Evolutionary conservation across 805 yeast species (phyloP), one percentile per base, ranked within the genome.

Genomic region (Blastobotrys americana): DNA sequence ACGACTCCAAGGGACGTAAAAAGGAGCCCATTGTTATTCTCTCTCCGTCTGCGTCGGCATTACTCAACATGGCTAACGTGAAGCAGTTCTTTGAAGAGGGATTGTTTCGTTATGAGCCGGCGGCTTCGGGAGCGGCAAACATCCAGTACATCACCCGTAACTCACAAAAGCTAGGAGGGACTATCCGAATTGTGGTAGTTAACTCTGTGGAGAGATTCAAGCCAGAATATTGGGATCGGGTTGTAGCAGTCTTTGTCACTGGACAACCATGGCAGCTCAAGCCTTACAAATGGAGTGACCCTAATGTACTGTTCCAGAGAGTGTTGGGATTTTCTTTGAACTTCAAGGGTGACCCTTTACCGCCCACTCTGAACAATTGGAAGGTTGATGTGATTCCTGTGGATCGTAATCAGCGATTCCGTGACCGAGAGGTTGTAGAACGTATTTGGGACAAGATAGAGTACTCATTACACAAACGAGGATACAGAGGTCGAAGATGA

Each of bases 221-320:
- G 61, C 95, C 96, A 3, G 97, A 93, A 62, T 87, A 93, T 66
- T 93, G 99, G 99, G 95, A 87, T 59, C 76, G 98, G 47, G 97
- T 93, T 1, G 85, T 90, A 40, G 97, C 95, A 0, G 84, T 93
- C 33, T 82, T 93, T 68, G 90, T 96, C 15, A 90, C 97, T 8
- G 99, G 99, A 9, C 98, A 93, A 67, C 72, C 81, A 44, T 93
- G 99, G 99, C 99, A 93, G 67, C 86, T 93, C 67, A 78, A 84
- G 58, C 77, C 80, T 56, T 93, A 90, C 65, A 84, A 82, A 60
- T 83, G 88, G 78, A 72, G 78, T 34, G 78, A 81, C 44, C 96
- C 98, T 2, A 78, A 82, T 48, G 70, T 70, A 37, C 70, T 93
- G 51, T 93, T 93, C 64, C 93, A 83, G 57, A 80, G 77, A 54